Evolutionary conservation across 1,284 basidiomycete species (phyloP).

Genomic region (Irpex sp.): DNA sequence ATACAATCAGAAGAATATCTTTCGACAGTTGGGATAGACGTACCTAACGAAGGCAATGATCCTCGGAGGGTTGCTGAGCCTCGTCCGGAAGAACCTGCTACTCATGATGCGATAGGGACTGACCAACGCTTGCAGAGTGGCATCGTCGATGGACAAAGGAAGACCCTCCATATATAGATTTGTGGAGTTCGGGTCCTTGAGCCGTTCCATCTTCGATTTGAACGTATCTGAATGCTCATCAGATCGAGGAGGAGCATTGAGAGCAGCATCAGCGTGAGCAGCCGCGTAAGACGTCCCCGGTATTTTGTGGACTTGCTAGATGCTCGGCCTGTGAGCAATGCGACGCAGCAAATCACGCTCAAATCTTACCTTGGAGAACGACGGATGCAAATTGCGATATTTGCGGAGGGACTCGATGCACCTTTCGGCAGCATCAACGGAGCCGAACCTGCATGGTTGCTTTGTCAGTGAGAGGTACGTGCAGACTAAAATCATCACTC

Average conservation of each 20-base stretch:
- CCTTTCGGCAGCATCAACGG: constrained; percentile 58
- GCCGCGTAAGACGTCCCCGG: constrained; percentile 58
- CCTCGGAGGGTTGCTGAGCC: constrained; percentile 65
- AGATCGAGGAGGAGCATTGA: not conserved
- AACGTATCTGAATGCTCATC: constrained; percentile 38
- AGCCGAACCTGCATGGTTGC: constrained; percentile 47
- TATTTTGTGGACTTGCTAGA: constrained; percentile 73
- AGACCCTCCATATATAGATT: constrained; percentile 77
- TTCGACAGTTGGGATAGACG: constrained; percentile 13
- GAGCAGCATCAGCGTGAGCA: constrained; percentile 12
- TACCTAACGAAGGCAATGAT: constrained; percentile 77
- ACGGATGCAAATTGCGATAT: constrained; percentile 72
- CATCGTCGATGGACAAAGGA: constrained; percentile 53
- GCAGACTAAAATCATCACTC: constrained; percentile 25
- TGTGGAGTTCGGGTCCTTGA: constrained; percentile 58
- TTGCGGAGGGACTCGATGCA: constrained; percentile 65
- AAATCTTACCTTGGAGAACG: constrained; percentile 52
- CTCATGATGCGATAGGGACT: constrained; percentile 64
- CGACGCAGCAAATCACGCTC: not conserved
- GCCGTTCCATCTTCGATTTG: constrained; percentile 68
- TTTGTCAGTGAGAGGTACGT: too few relatives aligned
- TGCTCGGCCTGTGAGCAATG: not conserved
- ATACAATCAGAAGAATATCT: not conserved
- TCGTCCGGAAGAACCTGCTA: constrained; percentile 71
- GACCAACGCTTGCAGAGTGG: constrained; percentile 57